phyloP scores from a whole-genome alignment of 345 rosid genomes.

The Eucalyptus victrix region DNA sequence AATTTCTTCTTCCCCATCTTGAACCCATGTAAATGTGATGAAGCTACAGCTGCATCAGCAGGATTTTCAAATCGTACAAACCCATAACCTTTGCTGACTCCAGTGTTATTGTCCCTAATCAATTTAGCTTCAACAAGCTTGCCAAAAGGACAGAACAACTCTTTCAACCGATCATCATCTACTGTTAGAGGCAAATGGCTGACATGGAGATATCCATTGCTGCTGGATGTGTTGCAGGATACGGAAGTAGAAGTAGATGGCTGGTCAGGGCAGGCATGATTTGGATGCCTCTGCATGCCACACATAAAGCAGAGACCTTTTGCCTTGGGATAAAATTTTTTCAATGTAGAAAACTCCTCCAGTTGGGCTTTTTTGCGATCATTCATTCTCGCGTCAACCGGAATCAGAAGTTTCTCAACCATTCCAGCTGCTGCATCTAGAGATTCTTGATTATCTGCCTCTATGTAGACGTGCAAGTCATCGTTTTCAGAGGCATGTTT shows the following conservation, averaged over 20 bases:
- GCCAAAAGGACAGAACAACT: constrained; percentile 1
- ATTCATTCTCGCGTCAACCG: background rate
- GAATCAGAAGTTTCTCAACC: constrained; percentile 13
- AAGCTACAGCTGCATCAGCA: background rate
- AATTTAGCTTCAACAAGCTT: background rate
- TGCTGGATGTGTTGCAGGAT: background rate
- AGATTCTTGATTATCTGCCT: constrained; percentile 2
- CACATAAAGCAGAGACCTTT: background rate
- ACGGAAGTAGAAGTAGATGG: background rate
- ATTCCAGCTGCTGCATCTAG: constrained; percentile 10
- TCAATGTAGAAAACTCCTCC: constrained; percentile 1
- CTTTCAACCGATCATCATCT: background rate
- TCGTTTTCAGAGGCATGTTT: constrained; percentile 1
- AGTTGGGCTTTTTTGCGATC: constrained; percentile 1
- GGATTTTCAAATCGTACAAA: background rate
- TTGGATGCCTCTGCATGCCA: background rate
- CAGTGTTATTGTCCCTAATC: background rate
- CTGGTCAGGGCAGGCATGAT: background rate
- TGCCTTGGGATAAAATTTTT: background rate
- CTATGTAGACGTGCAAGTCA: constrained; percentile 7
- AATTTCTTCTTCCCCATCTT: constrained; percentile 1
- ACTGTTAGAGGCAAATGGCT: background rate
- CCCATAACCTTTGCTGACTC: constrained; percentile 2
- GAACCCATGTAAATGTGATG: constrained; percentile 3
- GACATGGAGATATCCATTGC: background rate